Evolutionary conservation across 2,329 filamentous ascomycete genomes (phyloP), one percentile per base, ranked within the genome.

Genomic region (Alternaria arbusti): DNA sequence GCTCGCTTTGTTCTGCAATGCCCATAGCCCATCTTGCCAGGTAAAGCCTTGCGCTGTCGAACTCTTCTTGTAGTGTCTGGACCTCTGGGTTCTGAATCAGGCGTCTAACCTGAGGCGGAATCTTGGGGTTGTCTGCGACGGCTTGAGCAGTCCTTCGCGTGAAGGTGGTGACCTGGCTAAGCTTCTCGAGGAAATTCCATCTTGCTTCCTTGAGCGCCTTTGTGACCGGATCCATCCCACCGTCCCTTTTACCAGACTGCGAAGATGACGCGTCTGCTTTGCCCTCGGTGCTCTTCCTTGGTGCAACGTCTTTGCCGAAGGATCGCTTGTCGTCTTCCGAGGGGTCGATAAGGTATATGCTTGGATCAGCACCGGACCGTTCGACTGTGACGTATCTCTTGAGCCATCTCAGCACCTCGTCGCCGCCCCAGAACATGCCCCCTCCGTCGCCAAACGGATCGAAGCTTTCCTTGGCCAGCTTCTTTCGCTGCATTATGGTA

Each of bases 11-110:
- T 79, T 99, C 96, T 0, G 96, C 94, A 68, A 99, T 97, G 8
- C 94, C 94, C 96, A 99, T 98, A 3, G 96, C 96, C 96, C 96
- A 99, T 67, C 96, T 87, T 22, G 96, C 96, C 43, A 99, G 86
- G 76, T 99, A 99, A 63, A 99, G 86, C 68, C 96, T 88, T 5
- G 96, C 96, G 73, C 94, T 97, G 83, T 99, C 96, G 72, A 97
- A 99, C 77, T 99, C 96, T 64, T 98, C 94, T 76, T 97, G 94
- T 22, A 99, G 80, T 0, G 92, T 97, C 82, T 97, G 94, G 0
- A 99, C 94, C 75, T 99, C 94, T 0, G 94, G 94, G 69, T 96
- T 97, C 75, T 89, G 90, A 79, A 99, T 88, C 71, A 99, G 80
- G 54, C 93, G 88, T 74, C 91, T 87, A 30, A 99, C 88, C 78